Evolutionary conservation across 441 rosid genomes (phyloP), one percentile per base, ranked within the genome.

Genomic region (Pelargonium myrrhifolium): DNA sequence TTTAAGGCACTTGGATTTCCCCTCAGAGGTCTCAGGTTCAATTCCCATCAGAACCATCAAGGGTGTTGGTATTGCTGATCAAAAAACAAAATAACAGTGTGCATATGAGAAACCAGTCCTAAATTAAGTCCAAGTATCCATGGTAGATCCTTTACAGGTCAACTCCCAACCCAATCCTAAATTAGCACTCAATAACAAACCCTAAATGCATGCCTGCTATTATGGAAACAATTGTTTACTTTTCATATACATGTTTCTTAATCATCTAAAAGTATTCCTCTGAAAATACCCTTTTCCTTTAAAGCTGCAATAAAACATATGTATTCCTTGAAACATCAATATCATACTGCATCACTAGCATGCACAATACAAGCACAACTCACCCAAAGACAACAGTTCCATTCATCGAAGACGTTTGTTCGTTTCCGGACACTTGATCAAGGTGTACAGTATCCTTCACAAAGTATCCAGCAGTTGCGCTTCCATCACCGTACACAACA

Each of bases 361-460:
- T 22, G 9, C 59, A 53, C 59, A 15, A 17, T 7, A 6, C 58
- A 51, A 51, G 58, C 21, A 51, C 58, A 51, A 51, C 59, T 17
- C 22, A 53, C 59, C 59, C 59, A 53, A 53, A 53, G 59, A 53
- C 18, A 53, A 53, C 59, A 53, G 59, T 53, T 10, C 59, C 59
- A 18, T 53, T 53, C 59, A 53, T 53, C 8, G 20, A 6, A 3
- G 22, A 1, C 17, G 59, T 53, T 53, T 53, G 59, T 17, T 18
- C 9, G 20, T 53, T 17, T 53, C 59, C 59, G 18, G 59, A 4
- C 22, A 53, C 22, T 53, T 9, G 59, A 7, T 53, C 59, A 53
- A 53, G 59, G 22, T 17, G 21, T 53, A 53, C 24, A 53, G 59
- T 53, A 53, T 53, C 59, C 17, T 53, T 53, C 59, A 53, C 59